phyloP scores from a whole-genome alignment of 2,329 filamentous ascomycete species.

The Scorias spongiosa region DNA sequence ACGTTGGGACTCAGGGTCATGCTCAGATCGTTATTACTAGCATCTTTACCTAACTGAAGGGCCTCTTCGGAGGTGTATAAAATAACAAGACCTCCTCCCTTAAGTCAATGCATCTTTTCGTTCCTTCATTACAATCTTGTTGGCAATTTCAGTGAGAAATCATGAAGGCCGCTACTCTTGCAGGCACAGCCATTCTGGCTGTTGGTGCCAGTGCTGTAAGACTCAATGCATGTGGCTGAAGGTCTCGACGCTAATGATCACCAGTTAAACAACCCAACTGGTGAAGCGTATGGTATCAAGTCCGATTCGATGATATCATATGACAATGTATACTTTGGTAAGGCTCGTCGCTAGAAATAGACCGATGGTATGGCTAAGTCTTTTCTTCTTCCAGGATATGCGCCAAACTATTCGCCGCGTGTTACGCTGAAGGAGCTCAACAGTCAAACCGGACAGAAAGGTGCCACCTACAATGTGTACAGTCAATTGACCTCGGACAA shows the following conservation, averaged over 20 bases:
- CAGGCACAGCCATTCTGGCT: background rate
- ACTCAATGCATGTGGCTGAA: background rate
- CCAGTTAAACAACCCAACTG: background rate
- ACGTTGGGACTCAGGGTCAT: too few species aligned
- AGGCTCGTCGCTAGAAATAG: background rate
- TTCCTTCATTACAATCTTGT: too few species aligned
- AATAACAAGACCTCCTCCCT: too few species aligned
- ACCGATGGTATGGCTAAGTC: too few species aligned
- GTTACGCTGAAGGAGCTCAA: background rate
- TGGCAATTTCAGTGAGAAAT: background rate
- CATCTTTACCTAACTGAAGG: too few species aligned
- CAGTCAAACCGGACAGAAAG: background rate
- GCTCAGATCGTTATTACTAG: too few species aligned
- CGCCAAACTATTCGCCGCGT: slow-evolving; percentile 1
- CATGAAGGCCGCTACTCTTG: background rate
- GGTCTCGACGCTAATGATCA: background rate
- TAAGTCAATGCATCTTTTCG: too few species aligned
- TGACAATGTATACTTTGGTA: slow-evolving; percentile 1
- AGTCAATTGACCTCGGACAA: slow-evolving; percentile 1
- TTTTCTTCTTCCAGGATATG: background rate
- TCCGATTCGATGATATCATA: slow-evolving; percentile 1
- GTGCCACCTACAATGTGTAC: slow-evolving; percentile 1
- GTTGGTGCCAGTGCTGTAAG: background rate
- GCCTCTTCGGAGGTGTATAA: too few species aligned
- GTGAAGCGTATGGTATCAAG: background rate